Evolutionary conservation across 768 basidiomycete species (phyloP), one percentile per base, ranked within the genome.

Genomic region (Coprinopsis strossmayeri): DNA sequence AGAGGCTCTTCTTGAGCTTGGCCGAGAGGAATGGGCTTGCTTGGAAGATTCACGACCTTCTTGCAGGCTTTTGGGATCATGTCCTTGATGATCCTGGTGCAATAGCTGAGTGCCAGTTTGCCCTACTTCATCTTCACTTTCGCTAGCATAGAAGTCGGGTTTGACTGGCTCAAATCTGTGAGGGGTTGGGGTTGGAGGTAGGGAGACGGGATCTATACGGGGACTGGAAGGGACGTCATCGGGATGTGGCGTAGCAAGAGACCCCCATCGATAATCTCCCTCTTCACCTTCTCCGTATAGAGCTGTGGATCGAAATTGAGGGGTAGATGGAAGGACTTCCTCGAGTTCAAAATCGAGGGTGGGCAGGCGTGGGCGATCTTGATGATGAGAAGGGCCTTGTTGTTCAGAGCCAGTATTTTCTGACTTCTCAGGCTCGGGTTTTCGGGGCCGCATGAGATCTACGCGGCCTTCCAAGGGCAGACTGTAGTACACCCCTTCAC

Each of bases 401-500:
- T 42, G 34, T 3, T 5, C 23, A 18, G 40, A 42, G 5, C 3
- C 23, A 10, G 2, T 13, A 25, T 17, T 21, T 10, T 24, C 39
- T 23, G 13, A 5, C 13, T 26, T 32, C 17, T 49, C 37, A 39
- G 25, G 35, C 35, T 50, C 34, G 5, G 48, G 55, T 49, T 58
- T 65, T 43, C 63, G 61, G 3, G 79, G 85, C 48, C 84, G 79
- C 74, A 96, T 86, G 56, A 97, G 71, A 60, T 95, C 91, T 48
- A 94, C 73, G 40, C 93, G 83, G 3, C 93, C 93, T 50, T 90
- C 86, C 18, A 96, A 70, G 13, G 94, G 94, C 67, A 97, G 65
- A 44, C 78, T 84, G 48, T 71, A 74, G 62, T 96, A 97, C 54
- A 81, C 76, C 27, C 89, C 91, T 59, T 86, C 79, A 4, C 74